A percentile compares a stretch with the other conserved stretches of the same genome.
phyloP scores from a whole-genome alignment of 768 basidiomycete genomes.

The Rhodotorula paludigena region DNA sequence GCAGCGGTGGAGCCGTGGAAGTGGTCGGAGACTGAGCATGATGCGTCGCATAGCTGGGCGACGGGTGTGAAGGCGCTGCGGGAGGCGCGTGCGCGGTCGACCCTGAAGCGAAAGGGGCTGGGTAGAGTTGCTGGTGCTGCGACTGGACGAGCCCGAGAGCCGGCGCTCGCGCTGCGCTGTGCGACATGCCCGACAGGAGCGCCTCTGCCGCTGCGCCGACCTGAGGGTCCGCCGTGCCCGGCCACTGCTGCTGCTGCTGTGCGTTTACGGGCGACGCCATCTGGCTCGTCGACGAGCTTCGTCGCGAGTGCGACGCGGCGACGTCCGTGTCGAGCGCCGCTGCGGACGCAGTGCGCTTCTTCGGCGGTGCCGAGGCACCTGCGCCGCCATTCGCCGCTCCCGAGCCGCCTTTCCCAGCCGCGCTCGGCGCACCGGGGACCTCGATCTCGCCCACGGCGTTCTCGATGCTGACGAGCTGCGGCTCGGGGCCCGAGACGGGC shows the following conservation, averaged over 20 bases:
- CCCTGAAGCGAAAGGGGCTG: no score
- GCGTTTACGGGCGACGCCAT: no score
- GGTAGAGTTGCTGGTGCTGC: no score
- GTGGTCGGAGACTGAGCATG: no score
- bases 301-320: neutral
- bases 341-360: neutral
- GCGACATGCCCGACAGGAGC: neutral
- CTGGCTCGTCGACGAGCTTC: no score
- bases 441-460: neutral
- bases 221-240: neutral
- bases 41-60: no score
- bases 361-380: neutral
- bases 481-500: neutral
- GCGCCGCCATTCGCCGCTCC: neutral
- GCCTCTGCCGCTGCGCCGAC: neutral
- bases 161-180: neutral
- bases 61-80: no score
- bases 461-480: neutral
- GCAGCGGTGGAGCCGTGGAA: no score
- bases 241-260: no score
- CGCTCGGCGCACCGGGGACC: neutral
- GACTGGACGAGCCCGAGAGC: no score
- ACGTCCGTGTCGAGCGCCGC: neutral
- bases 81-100: no score
- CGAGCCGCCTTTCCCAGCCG: neutral